Percentiles rank a stretch among this genome's conserved stretches.
Evolutionary conservation across 2,329 filamentous ascomycete genomes (phyloP).

Genomic region (Colletotrichum chrysophilum): DNA sequence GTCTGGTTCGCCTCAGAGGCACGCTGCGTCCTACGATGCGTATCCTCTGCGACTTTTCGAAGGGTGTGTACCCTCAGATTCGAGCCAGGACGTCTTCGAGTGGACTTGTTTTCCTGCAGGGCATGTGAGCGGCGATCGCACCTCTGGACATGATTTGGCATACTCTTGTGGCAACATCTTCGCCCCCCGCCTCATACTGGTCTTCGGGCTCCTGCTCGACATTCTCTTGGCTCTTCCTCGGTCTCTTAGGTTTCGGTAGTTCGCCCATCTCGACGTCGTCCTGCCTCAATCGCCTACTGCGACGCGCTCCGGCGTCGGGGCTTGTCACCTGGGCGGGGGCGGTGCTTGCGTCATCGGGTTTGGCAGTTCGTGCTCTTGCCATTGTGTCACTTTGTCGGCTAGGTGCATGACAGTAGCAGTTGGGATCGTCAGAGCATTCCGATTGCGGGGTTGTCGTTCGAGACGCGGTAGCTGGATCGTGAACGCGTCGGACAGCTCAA

Average conservation of each 20-base stretch:
- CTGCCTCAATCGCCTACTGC: not conserved
- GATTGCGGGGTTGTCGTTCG: not conserved
- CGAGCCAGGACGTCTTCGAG: not conserved
- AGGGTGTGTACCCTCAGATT: not conserved
- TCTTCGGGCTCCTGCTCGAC: not conserved
- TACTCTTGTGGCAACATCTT: not conserved
- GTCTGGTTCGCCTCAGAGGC: not conserved
- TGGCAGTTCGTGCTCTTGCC: not conserved
- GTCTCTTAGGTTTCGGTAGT: not conserved
- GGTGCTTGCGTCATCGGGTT: not conserved
- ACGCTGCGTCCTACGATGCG: not conserved
- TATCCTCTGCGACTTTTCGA: not conserved
- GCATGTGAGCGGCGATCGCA: not conserved
- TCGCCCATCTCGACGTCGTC: not conserved
- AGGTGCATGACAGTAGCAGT: not conserved
- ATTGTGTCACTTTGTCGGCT: not conserved
- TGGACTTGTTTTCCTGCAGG: not conserved
- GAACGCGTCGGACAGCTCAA: not conserved
- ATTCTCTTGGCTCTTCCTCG: not conserved
- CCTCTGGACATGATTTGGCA: not conserved
- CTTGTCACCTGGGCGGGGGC: not conserved
- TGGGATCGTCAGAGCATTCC: not conserved
- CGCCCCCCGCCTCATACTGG: not conserved
- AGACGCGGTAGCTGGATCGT: not conserved
- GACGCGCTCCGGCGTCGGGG: not conserved